Base-by-base conservation (phyloP, 495 filamentous ascomycete species). In the Hypoxylon trugodes region DNA sequence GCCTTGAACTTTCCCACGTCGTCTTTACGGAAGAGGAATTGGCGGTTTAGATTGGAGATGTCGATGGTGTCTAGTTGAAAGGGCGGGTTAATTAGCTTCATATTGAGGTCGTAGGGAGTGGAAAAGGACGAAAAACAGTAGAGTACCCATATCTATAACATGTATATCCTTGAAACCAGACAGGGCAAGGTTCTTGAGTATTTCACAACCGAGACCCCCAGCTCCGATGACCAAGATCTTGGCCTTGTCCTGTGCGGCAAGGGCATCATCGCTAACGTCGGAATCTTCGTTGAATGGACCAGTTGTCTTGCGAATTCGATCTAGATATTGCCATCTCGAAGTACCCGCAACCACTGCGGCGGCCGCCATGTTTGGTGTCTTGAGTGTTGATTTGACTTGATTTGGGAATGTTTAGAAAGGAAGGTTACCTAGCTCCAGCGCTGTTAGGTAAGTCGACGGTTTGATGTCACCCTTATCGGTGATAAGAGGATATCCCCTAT, bases 111-210 rank as follows among this genome's bases (percentile, higher is more conserved):
- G 19, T 50, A 25, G 18, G 15, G 26, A 36, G 25, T 36, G 30
- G 37, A 18, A 18, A n/a, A 5, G 16, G n/a, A n/a, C n/a, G n/a
- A n/a, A 36, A 8, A 16, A 19, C 6, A 12, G 15, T 28, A 10
- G 32, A 69, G 9, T 51, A 72, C 69, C 93, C 96, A 99, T 99
- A 79, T 99, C 96, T 66, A 99, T 98, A 33, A 99, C 94, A 79
- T 98, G 92, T 58, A 99, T 97, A 72, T 97, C 84, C 74, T 90
- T 96, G 79, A 98, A 98, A 8, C 96, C 93, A 2, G 93, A 97
- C 2, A 97, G 82, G 24, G 96, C 95, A 7, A 99, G 85, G 67
- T 98, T 93, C 80, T 99, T 99, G 33, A 99, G 75, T 45, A 99
- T 93, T 74, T 99, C 96, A 68, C 96, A 99, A 58, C 96, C 96